Evolutionary conservation across 83 land plant species (phyloP).

Genomic region (Isoetes engelmannii): DNA sequence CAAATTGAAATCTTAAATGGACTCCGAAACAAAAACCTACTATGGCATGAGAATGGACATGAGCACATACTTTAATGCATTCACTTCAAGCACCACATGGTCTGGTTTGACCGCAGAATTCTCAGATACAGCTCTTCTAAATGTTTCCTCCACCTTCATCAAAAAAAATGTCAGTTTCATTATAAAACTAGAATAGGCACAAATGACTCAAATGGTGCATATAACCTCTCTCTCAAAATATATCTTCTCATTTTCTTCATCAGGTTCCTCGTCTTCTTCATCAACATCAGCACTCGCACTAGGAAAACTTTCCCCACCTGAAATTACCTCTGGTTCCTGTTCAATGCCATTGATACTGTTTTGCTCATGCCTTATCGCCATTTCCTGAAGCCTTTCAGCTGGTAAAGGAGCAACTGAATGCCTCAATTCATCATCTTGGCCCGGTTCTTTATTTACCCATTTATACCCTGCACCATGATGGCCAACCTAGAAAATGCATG

Average conservation of each 20-base stretch:
- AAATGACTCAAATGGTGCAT: not conserved
- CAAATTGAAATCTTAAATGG: too few relatives aligned
- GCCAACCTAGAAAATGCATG: constrained; percentile 47
- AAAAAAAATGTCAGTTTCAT: not conserved
- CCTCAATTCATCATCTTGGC: constrained; percentile 84
- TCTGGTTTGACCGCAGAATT: constrained; percentile 50
- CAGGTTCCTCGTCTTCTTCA: constrained; percentile 32
- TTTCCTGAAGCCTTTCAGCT: constrained; percentile 48
- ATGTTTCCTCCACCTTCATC: constrained; percentile 79
- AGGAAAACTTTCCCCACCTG: constrained; percentile 42
- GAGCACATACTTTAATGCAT: constrained; percentile 56
- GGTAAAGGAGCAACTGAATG: constrained; percentile 83
- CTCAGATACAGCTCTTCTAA: constrained; percentile 59
- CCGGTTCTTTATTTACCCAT: constrained; percentile 62
- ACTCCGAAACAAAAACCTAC: not conserved
- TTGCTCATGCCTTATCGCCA: constrained; percentile 18
- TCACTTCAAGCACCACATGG: constrained; percentile 71
- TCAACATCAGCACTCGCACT: constrained; percentile 31
- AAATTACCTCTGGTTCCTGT: constrained; percentile 28
- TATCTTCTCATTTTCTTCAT: constrained; percentile 25
- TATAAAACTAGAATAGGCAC: not conserved
- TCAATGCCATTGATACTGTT: constrained; percentile 30
- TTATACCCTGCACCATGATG: constrained; percentile 67
- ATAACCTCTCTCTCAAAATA: constrained; percentile 81
- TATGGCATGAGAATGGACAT: not conserved